Conservation (phyloP, 495 filamentous ascomycete genomes). For the Amniculicola lignicola region DNA sequence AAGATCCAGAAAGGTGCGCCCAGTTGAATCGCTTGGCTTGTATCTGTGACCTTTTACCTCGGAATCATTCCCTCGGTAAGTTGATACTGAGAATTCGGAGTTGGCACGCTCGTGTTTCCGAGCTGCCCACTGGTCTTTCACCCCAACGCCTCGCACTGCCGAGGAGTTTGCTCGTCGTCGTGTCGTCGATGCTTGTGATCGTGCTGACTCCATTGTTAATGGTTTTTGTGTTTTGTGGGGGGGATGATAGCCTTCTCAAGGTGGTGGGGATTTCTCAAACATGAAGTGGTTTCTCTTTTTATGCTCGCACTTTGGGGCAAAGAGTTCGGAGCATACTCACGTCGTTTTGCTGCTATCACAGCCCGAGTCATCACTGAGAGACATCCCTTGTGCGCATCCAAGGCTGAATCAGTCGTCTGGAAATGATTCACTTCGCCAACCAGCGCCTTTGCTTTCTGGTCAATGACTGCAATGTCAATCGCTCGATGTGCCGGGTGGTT, state of each 20-base stretch:
- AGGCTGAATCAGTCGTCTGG: slow-evolving; percentile 65
- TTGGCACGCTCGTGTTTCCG: slow-evolving; percentile 41
- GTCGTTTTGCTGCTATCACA: slow-evolving; percentile 53
- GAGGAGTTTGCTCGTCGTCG: slow-evolving; percentile 41
- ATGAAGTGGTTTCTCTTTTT: no score
- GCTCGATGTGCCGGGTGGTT: slow-evolving; percentile 57
- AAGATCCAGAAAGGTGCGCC: slow-evolving; percentile 36
- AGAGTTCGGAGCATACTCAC: slow-evolving; percentile 16
- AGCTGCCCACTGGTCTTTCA: slow-evolving; percentile 28
- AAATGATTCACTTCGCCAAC: slow-evolving; percentile 64
- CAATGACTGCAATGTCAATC: slow-evolving; percentile 58
- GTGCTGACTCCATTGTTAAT: slow-evolving; percentile 14
- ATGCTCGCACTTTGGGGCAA: no score
- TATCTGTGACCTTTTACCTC: slow-evolving; percentile 25
- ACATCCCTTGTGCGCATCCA: slow-evolving; percentile 73
- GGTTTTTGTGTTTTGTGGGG: no score
- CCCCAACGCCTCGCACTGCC: slow-evolving; percentile 36
- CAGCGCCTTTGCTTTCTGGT: slow-evolving; percentile 51
- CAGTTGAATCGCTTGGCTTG: slow-evolving; percentile 33
- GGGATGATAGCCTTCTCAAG: no score
- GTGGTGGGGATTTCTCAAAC: no score
- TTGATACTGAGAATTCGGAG: slow-evolving; percentile 41
- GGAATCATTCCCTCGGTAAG: slow-evolving; percentile 5
- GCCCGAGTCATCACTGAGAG: slow-evolving; percentile 71
- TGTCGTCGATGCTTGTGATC: slow-evolving; percentile 26